Conservation (phyloP, 2,329 filamentous ascomycete species). For the Daldinia sp. region DNA sequence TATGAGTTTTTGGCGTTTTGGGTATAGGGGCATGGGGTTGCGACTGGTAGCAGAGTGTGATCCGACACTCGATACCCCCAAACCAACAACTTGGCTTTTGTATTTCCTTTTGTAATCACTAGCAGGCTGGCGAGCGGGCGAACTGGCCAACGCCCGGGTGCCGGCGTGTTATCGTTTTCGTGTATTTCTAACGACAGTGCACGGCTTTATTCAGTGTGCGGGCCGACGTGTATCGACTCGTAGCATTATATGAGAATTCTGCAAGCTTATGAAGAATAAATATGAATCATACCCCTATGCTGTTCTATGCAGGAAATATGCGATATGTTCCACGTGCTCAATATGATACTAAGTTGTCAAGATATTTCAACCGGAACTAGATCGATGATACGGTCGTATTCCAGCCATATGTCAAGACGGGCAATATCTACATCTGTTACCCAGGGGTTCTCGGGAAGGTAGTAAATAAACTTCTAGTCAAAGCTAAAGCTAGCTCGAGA, state of each 20-base stretch:
- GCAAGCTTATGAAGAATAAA: not conserved
- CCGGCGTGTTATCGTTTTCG: not conserved
- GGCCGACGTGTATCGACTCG: not conserved
- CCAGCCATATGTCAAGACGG: too few relatives aligned
- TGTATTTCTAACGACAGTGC: not conserved
- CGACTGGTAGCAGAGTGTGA: slow-evolving; percentile 18
- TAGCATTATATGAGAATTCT: not conserved
- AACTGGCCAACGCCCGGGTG: not conserved
- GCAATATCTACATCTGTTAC: too few relatives aligned
- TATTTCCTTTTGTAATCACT: not conserved
- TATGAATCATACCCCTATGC: not conserved
- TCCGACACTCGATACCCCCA: slow-evolving; percentile 28
- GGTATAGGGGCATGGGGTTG: slow-evolving; percentile 4
- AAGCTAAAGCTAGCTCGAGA: too few relatives aligned
- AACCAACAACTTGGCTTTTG: not conserved
- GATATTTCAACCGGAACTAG: too few relatives aligned
- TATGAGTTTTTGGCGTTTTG: slow-evolving; percentile 25
- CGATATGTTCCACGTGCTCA: not conserved
- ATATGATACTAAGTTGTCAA: not conserved
- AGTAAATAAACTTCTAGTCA: too few relatives aligned
- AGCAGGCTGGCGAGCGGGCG: not conserved
- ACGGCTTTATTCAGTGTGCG: not conserved
- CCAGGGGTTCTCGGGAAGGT: too few relatives aligned
- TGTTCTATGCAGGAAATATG: not conserved
- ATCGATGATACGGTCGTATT: too few relatives aligned